Base-by-base conservation (phyloP, 805 yeast species). In the Myxozyma neglecta region DNA sequence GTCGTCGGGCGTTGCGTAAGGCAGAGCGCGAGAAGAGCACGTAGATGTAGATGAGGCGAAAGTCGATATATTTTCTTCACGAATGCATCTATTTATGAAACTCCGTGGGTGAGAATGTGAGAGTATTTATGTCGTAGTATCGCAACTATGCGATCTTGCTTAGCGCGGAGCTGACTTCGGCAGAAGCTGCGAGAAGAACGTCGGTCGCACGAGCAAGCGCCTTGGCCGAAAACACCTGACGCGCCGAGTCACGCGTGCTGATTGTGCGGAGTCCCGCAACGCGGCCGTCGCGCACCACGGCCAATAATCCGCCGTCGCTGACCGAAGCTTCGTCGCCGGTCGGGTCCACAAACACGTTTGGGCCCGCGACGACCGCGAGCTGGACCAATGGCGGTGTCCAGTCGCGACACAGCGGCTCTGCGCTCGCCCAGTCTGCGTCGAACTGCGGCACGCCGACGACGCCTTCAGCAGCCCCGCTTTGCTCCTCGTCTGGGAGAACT, bases 301-400 rank as follows among this genome's bases (percentile, higher is more conserved):
- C 72, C 51, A 91, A 77, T 20, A 93, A 66, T 0, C 97, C 97
- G 61, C 89, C 87, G 66, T 93, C 97, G 61, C 91, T 80, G 1
- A 92, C 96, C 63, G 85, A 89, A 72, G 89, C 92, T 73, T 93
- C 99, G 61, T 87, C 89, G n/a, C 83, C 77, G 0, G 96, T 86
- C 0, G 99, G 98, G 71, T 93, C 99, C 32, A 92, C 78, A 29
- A 90, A 74, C 9, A 86, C 81, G 55, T 81, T 77, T 59, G 85
- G 84, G 1, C 93, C 96, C 0, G 90, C 83, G 6, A 88, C 77
- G 0, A 96, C 96, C 34, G 88, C 75, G 0, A 93, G 83, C 68
- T 94, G 84, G 43, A 89, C 76, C 16, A 93, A 74, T 0, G 97
- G 96, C 0, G 96, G 93, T 49, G 82, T 80, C 74, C 83, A 83